A percentile compares a stretch with the other conserved stretches of the same genome.
These are phyloP conservation scores for Tolypocladium capitatum DNA, from an alignment of 2,329 filamentous ascomycete genomes.

Conservation along the genomic window DNA sequence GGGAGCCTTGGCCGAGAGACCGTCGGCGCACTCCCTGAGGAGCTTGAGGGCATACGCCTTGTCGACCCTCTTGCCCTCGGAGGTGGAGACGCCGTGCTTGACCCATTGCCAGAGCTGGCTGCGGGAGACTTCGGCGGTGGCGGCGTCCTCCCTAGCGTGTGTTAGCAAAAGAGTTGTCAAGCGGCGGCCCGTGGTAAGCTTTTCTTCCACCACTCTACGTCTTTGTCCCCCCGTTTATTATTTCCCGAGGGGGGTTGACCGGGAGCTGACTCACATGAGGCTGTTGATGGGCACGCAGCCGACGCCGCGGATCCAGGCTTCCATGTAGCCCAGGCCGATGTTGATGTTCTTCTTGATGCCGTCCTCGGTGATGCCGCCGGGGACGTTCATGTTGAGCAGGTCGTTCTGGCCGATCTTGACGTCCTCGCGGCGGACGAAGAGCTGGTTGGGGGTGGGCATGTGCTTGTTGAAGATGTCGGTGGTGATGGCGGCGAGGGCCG, in stretches of 20 bases:
- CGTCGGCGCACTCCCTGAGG: constrained; percentile 71
- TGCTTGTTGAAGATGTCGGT: constrained; percentile 91
- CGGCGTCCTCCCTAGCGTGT: constrained; percentile 63
- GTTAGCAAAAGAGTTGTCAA: background rate
- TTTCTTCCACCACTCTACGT: background rate
- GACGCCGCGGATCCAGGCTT: constrained; percentile 89
- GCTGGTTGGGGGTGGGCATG: constrained; percentile 97
- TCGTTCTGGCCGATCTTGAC: constrained; percentile 78
- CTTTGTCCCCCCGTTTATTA: background rate
- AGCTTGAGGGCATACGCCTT: constrained; percentile 82
- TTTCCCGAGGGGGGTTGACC: background rate
- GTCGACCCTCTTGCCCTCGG: constrained; percentile 83
- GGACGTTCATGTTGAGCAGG: constrained; percentile 95
- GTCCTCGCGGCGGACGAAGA: constrained; percentile 81
- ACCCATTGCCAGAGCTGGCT: constrained; percentile 97
- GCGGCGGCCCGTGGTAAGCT: background rate
- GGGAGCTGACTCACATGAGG: constrained; percentile 52
- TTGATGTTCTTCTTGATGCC: constrained; percentile 96
- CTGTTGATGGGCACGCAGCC: constrained; percentile 97
- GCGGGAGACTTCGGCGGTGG: constrained; percentile 89
- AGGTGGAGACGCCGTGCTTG: constrained; percentile 56
- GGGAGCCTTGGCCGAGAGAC: constrained; percentile 58
- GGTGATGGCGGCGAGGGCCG: constrained; percentile 77
- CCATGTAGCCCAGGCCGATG: constrained; percentile 96
- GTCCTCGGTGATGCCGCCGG: constrained; percentile 79